A percentile compares a stretch with the other conserved stretches of the same genome.
Conservation (phyloP, 768 basidiomycete genomes). For the Termitomyces heimii region DNA sequence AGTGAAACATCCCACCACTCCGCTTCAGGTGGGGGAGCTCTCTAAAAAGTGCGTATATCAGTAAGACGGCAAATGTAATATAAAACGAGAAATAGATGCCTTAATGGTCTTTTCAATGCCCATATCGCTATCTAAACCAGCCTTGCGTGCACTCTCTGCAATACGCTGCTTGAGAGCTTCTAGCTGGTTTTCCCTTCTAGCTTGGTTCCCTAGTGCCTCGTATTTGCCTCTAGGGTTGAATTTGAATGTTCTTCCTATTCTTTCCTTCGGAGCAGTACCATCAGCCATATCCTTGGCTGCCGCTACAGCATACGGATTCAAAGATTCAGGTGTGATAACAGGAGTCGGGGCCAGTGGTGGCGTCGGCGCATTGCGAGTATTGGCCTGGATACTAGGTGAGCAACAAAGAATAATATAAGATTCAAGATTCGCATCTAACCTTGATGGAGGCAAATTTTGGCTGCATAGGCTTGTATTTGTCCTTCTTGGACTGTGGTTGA, state of each 20-base stretch:
- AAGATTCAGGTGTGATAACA: slow-evolving; percentile 33
- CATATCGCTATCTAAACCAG: slow-evolving; percentile 91
- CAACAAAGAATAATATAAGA: not conserved
- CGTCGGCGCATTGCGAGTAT: slow-evolving; percentile 68
- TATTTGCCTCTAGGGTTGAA: slow-evolving; percentile 96
- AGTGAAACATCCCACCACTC: slow-evolving; percentile 98
- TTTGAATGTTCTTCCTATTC: slow-evolving; percentile 62
- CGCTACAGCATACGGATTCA: slow-evolving; percentile 75
- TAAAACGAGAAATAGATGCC: slow-evolving; percentile 34
- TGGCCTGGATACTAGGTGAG: slow-evolving; percentile 40
- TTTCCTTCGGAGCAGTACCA: slow-evolving; percentile 67
- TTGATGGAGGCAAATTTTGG: slow-evolving; percentile 98
- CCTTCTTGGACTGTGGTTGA: slow-evolving; percentile 73
- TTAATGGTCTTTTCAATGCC: slow-evolving; percentile 86
- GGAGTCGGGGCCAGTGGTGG: slow-evolving; percentile 43
- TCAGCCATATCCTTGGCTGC: slow-evolving; percentile 61
- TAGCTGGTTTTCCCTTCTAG: slow-evolving; percentile 71
- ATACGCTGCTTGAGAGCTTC: slow-evolving; percentile 92
- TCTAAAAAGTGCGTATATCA: slow-evolving; percentile 31
- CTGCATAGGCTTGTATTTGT: slow-evolving; percentile 96
- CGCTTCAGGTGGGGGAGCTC: slow-evolving; percentile 79
- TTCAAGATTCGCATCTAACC: slow-evolving; percentile 30
- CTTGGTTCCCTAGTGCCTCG: slow-evolving; percentile 62
- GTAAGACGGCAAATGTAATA: not conserved
- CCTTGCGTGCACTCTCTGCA: slow-evolving; percentile 87